These are phyloP conservation scores for Zygosaccharomyces rouxii DNA, from an alignment of 805 yeast species.

Conservation along the genomic window DNA sequence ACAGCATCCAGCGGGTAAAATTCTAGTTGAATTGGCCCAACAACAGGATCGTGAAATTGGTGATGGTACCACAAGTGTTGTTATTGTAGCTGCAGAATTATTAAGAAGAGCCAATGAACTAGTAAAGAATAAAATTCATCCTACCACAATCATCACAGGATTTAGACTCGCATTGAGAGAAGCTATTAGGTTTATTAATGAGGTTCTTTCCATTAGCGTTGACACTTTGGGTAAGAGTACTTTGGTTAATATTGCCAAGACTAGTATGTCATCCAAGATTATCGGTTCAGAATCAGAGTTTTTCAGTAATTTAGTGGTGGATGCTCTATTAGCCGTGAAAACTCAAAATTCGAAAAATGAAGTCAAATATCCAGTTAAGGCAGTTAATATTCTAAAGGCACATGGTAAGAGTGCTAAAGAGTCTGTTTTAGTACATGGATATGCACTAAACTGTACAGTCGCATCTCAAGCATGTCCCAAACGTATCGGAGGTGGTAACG, in stretches of 20 bases:
- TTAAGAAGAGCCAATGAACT: slow-evolving; percentile 89
- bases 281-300: slow-evolving; percentile 92
- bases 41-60: slow-evolving; percentile 99
- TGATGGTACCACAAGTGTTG: slow-evolving; percentile 97
- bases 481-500: slow-evolving; percentile 42
- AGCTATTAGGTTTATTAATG: slow-evolving; percentile 80
- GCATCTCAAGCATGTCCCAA: slow-evolving; percentile 96
- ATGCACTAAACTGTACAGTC: slow-evolving; percentile 93
- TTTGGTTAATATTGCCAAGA: slow-evolving; percentile 85
- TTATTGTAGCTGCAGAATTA: slow-evolving; percentile 89
- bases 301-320: slow-evolving; percentile 86
- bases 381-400: slow-evolving; percentile 91
- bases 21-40: slow-evolving; percentile 93
- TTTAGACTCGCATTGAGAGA: slow-evolving; percentile 90
- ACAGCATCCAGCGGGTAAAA: slow-evolving; percentile 98
- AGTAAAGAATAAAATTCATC: slow-evolving; percentile 91
- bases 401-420: slow-evolving; percentile 92
- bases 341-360: slow-evolving; percentile 88
- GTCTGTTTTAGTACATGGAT: slow-evolving; percentile 83
- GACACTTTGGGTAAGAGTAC: slow-evolving; percentile 79
- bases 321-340: slow-evolving; percentile 91
- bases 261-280: slow-evolving; percentile 95
- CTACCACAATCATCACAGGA: slow-evolving; percentile 96
- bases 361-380: slow-evolving; percentile 89
- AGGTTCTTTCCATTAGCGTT: slow-evolving; percentile 76